Conservation (phyloP, 1,284 basidiomycete species). For the Pulchroboletus neoregius region DNA sequence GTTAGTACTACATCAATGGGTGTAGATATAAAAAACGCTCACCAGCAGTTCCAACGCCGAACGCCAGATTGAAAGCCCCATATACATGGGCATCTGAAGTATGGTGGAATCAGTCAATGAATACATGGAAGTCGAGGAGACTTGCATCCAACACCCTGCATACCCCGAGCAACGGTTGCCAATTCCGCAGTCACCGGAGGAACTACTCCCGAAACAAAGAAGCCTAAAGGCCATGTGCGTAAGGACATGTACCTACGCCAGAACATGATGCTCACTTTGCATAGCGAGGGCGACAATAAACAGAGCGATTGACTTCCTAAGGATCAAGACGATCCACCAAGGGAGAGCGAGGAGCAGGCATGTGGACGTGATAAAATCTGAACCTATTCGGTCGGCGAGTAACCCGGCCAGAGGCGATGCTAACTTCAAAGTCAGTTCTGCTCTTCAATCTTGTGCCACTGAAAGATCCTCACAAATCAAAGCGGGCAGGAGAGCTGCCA, state of each 20-base stretch:
- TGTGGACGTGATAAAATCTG: conserved; percentile 52
- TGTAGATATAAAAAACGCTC: conserved; percentile 12
- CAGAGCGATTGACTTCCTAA: conserved; percentile 49
- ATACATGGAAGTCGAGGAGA: conserved; percentile 7
- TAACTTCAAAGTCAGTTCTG: conserved; percentile 24
- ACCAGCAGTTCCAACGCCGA: conserved; percentile 58
- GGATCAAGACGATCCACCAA: conserved; percentile 60
- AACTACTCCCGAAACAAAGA: conserved; percentile 55
- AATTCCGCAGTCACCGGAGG: conserved; percentile 63
- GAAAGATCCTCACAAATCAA: conserved; percentile 50
- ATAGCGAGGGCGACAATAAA: conserved; percentile 61
- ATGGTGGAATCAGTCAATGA: conserved; percentile 11
- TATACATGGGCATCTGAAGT: conserved; percentile 56
- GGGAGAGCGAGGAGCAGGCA: conserved; percentile 56
- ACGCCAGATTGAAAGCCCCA: conserved; percentile 65
- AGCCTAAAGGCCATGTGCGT: conserved; percentile 37
- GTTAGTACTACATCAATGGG: conserved; percentile 6
- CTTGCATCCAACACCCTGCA: conserved; percentile 66
- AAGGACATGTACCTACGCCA: conserved; percentile 3
- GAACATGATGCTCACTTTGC: conserved; percentile 43
- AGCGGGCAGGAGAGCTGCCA: conserved; percentile 67
- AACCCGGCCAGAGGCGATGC: conserved; percentile 62
- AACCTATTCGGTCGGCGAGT: conserved; percentile 57
- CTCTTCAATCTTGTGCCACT: neutral
- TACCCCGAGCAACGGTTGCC: conserved; percentile 49